These are phyloP conservation scores for Xylaria nigripes DNA, from an alignment of 495 filamentous ascomycete genomes.

Conservation along the genomic window DNA sequence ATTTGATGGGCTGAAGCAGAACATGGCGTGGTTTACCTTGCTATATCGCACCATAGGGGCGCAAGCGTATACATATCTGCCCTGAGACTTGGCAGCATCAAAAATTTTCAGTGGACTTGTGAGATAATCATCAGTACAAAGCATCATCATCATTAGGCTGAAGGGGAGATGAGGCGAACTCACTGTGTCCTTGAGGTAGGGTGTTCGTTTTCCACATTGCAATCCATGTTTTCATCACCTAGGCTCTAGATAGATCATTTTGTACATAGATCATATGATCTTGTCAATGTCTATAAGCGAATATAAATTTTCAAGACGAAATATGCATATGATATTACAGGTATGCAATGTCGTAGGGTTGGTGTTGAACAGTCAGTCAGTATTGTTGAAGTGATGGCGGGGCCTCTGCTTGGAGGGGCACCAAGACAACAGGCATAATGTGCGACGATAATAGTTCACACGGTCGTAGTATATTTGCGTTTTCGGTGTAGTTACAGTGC, in stretches of 20 bases:
- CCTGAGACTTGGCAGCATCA: constrained; percentile 42
- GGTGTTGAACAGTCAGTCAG: too few relatives aligned
- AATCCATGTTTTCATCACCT: constrained; percentile 22
- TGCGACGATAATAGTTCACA: too few relatives aligned
- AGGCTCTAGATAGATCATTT: not conserved
- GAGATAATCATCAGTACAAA: too few relatives aligned
- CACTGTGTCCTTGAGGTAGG: constrained; percentile 22
- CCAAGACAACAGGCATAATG: too few relatives aligned
- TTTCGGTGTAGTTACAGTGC: too few relatives aligned
- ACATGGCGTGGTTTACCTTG: constrained; percentile 30
- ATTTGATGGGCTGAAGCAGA: not conserved
- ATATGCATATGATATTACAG: too few relatives aligned
- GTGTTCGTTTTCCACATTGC: constrained; percentile 10
- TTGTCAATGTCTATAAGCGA: too few relatives aligned
- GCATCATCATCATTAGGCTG: not conserved
- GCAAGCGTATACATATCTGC: constrained; percentile 46
- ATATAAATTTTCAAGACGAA: too few relatives aligned
- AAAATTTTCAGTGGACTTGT: constrained; percentile 52
- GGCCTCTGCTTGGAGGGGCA: too few relatives aligned
- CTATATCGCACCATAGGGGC: constrained; percentile 66
- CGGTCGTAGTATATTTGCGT: too few relatives aligned
- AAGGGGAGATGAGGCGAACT: not conserved
- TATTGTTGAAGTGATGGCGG: too few relatives aligned
- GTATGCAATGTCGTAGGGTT: too few relatives aligned
- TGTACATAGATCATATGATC: not conserved